Base-by-base conservation (phyloP, 1,284 basidiomycete genomes). In the Trichosporon inkin region DNA sequence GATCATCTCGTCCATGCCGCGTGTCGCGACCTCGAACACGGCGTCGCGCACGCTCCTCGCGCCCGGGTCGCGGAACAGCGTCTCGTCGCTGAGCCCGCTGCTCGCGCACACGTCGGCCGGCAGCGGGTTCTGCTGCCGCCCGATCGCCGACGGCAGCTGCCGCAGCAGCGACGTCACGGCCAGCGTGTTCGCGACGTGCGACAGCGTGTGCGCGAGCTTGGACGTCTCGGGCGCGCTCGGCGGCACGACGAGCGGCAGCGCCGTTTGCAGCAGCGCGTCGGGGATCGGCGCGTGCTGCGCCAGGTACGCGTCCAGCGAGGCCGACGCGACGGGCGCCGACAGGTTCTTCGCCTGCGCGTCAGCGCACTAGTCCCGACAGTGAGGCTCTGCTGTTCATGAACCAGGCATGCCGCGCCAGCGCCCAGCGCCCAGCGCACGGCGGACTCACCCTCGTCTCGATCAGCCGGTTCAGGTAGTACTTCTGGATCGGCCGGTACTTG, bases 1-100 rank as follows among this genome's bases (percentile, higher is more conserved):
- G 67, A 88, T 82, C 64, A 97, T 76, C 77, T 97, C 88, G 78
- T 95, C 92, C 79, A 95, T 92, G 39, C 92, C 93, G 17, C 89
- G 79, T 10, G 88, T 90, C 16, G 93, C 93, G 73, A 95, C 87
- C 71, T 92, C 89, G 73, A 87, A 96, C 36, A 91, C 87, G 0
- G 91, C 92, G 61, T 84, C 82, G 38, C 40, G 38, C 24, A 17
- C 44, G 22, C n/a, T 28, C 44, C 70, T 71, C 10, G 81, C 55
- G 0, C 80, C 80, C 10, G 71, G 67, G 3, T 88, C 89, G 35
- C 89, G 82, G 73, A 92, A 88, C 10, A 96, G 86, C 28, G 92
- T 88, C 74, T 96, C 92, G 73, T 95, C 90, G 51, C 84, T 85
- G 11, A 96, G 86, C 8, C 85, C 83, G 70, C 92, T 86, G 64